Evolutionary conservation across 2,329 filamentous ascomycete genomes (phyloP), one percentile per base, ranked within the genome.

Genomic region (Clonostachys chloroleuca): DNA sequence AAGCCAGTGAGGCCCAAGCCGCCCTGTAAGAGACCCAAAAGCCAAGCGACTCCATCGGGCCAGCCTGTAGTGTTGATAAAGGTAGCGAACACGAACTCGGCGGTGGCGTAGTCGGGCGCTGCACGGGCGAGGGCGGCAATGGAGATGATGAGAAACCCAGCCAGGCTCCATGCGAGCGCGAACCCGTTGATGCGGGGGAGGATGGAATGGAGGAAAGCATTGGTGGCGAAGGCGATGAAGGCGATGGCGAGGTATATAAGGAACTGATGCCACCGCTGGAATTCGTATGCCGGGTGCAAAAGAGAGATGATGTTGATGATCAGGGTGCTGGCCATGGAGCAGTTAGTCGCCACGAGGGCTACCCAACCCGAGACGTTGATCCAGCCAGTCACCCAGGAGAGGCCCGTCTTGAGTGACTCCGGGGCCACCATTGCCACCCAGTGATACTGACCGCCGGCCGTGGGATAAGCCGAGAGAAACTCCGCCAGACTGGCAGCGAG

Each of bases 91-190:
- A 78, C 75, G 47, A 77, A 78, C 14, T 69, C 62, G 43, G 64
- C 58, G 43, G 62, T 56, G n/a, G 71, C 70, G 47, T 78, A 68
- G 2, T 61, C 64, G 0, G 71, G 70, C 1, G 74, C 72, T 30
- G 24, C 24, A 30, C 24, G 24, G 52, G 84, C 75, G 43, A 91
- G 66, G 0, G 87, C 71, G 0, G 85, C 86, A 51, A 89, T 86
- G 51, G 74, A 85, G 53, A 90, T 87, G 48, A 89, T 69, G 40
- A 78, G 66, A 54, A 90, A 89, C 0, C 87, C 87, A 2, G 73
- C 63, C 3, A 90, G 69, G 4, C 81, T 86, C 86, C 86, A 90
- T 44, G 82, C 75, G 53, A 90, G 86, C 2, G 86, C 86, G 16
- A 74, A 74, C 59, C 86, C 83, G 58, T 84, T 89, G 54, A 90